Base-by-base conservation (phyloP, 2,329 filamentous ascomycete species). In the Ophiocordyceps unilateralis region DNA sequence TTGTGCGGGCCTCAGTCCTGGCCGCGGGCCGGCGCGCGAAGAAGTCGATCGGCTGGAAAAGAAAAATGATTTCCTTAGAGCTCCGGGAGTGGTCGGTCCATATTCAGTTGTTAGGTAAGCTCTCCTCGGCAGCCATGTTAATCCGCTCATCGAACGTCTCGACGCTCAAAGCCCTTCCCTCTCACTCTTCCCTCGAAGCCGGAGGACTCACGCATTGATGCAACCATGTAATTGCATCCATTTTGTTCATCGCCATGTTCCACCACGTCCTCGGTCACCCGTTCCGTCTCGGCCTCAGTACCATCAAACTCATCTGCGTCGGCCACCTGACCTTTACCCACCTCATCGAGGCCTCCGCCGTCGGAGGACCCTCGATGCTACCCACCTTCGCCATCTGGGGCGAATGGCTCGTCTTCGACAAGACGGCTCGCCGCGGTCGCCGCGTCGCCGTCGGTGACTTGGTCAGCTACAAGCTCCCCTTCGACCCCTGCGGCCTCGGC, bases 311-410 rank as follows among this genome's bases (percentile, higher is more conserved):
- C 10, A 50, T 67, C 42, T 66, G 66, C 49, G 53, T 71, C 43
- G 49, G 64, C 39, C 52, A 70, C 47, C 59, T 64, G 46, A 62
- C 66, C 17, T 50, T 67, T 47, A 70, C 75, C 38, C 79, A 91
- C 61, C 65, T 76, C 52, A 74, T 76, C 62, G 68, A 68, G 48
- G 53, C 80, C 49, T 70, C 71, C 19, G 60, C 67, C 4, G 77
- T 78, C 15, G 67, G 68, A 22, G 89, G 89, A 2, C 77, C 86
- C 4, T 89, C 83, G 17, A 96, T 96, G 91, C 72, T 91, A 41
- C 89, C 89, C 8, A 94, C 86, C 0, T 78, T 95, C 47, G 67
- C 70, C 21, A 67, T 78, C 1, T 60, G 67, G 9, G 79, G 78
- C 44, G 81, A 89, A 55, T 78, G 68, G 59, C 68, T 89, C 40